Evolutionary conservation across 441 rosid species (phyloP).

Genomic region (Viola pubescens): DNA sequence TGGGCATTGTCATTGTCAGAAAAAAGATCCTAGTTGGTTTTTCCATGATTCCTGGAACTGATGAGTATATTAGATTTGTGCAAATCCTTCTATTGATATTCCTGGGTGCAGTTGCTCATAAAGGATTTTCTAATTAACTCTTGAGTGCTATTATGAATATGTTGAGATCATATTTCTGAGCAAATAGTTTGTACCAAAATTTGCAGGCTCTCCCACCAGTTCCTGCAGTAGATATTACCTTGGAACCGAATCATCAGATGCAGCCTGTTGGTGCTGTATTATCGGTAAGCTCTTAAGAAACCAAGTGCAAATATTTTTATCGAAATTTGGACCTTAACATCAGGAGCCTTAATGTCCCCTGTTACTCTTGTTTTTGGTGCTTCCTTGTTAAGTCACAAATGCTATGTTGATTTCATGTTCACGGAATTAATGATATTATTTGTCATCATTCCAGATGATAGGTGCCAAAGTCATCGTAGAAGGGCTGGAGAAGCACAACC

Average conservation of each 20-base stretch:
- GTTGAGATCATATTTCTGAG: neutral
- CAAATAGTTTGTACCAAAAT: slow-evolving; percentile 5
- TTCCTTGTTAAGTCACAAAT: too few species aligned
- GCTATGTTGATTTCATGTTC: neutral
- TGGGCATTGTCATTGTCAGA: too few species aligned
- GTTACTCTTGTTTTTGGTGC: too few species aligned
- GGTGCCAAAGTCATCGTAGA: slow-evolving; percentile 79
- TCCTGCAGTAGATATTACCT: slow-evolving; percentile 50
- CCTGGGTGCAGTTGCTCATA: too few species aligned
- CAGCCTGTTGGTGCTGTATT: slow-evolving; percentile 72
- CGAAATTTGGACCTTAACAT: neutral
- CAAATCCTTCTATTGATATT: too few species aligned
- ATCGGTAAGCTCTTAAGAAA: slow-evolving; percentile 44
- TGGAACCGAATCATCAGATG: slow-evolving; percentile 60
- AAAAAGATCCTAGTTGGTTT: too few species aligned
- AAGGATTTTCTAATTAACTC: too few species aligned
- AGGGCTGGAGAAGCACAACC: slow-evolving; percentile 74
- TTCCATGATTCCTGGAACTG: too few species aligned
- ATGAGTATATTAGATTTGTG: too few species aligned
- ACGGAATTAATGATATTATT: slow-evolving; percentile 6
- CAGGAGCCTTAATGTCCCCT: too few species aligned
- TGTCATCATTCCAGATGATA: slow-evolving; percentile 38
- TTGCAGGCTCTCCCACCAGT: slow-evolving; percentile 80
- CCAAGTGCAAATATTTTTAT: neutral
- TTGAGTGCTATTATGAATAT: too few species aligned